Base-by-base conservation (phyloP, 169 alveolate species). In the Toxoplasma gondii region DNA sequence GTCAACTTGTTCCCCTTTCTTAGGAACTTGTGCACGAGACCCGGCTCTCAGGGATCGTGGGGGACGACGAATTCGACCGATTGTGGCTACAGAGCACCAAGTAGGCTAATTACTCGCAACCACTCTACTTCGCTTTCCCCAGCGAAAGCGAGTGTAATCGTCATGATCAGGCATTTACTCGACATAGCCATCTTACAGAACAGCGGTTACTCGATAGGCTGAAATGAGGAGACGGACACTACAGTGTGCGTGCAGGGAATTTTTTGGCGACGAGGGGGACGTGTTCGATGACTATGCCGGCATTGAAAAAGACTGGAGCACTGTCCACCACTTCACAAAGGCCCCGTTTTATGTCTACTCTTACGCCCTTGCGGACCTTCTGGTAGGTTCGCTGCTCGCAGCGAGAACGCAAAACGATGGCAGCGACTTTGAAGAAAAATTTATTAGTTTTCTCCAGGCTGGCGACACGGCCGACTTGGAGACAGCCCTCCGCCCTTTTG, bases 341-440 rank as follows among this genome's bases (percentile, higher is more conserved):
- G 90, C 67, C 19, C 90, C 90, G 58, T 83, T 83, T 36, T 83
- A 83, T 36, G 90, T 83, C 45, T 83, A 83, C 90, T 39, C 90
- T 10, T 83, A 83, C 90, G 90, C 90, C 31, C 38, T 83, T 12
- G 86, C 86, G 39, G 86, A 78, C 43, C n/a, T 78, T 41, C 86
- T 78, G 49, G 86, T 78, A 19, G 86, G 86, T 17, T 78, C 86
- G 86, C 45, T 78, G 44, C 86, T 78, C 45, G 86, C 43, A 17
- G 86, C 86, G 29, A 78, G 86, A 27, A 2, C 39, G 44, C 44
- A 38, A 10, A 38, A n/a, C 44, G n/a, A n/a, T n/a, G 44, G 29
- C 1, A 16, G 86, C 29, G 74, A 64, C 29, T 78, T 78, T 45
- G 86, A 78, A 31, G 43, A 78, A 38, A 78, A 78, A 31, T 16